Conservation (phyloP, 2,329 filamentous ascomycete species). For the Lithohypha guttulata region DNA sequence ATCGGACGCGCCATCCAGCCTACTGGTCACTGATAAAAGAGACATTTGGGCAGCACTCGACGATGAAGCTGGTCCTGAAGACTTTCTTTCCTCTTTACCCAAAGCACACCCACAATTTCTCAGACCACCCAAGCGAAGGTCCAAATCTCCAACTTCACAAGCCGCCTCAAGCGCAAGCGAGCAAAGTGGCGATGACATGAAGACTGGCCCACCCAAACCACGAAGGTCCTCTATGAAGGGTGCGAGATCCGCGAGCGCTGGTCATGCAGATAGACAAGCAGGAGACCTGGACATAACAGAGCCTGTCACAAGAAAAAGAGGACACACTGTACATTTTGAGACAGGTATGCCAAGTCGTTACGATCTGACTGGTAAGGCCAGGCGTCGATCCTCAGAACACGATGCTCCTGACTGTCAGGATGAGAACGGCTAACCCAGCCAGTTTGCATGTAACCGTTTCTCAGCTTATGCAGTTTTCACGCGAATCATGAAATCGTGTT, state of each 20-base stretch:
- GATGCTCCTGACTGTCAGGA: not conserved
- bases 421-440: too few relatives aligned
- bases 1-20: too few relatives aligned
- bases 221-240: conserved; percentile 5
- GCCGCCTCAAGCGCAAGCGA: conserved; percentile 11
- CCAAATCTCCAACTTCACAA: conserved; percentile 16
- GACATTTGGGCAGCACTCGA: conserved; percentile 77
- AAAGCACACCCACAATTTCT: conserved; percentile 18
- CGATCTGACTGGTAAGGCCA: not conserved
- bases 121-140: conserved; percentile 12
- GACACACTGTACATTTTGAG: conserved; percentile 8
- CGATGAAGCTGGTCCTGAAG: conserved; percentile 18
- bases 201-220: not conserved
- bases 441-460: too few relatives aligned
- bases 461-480: too few relatives aligned
- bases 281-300: not conserved
- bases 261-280: not conserved
- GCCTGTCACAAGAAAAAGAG: not conserved
- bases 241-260: not conserved
- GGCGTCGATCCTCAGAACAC: conserved; percentile 23
- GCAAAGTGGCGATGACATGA: not conserved
- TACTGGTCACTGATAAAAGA: conserved; percentile 43
- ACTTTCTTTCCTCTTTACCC: conserved; percentile 29
- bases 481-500: too few relatives aligned
- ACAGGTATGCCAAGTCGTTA: conserved; percentile 1